Base-by-base conservation (phyloP, 192 early-diverging fungal genomes). In the Coemansia sp. region DNA sequence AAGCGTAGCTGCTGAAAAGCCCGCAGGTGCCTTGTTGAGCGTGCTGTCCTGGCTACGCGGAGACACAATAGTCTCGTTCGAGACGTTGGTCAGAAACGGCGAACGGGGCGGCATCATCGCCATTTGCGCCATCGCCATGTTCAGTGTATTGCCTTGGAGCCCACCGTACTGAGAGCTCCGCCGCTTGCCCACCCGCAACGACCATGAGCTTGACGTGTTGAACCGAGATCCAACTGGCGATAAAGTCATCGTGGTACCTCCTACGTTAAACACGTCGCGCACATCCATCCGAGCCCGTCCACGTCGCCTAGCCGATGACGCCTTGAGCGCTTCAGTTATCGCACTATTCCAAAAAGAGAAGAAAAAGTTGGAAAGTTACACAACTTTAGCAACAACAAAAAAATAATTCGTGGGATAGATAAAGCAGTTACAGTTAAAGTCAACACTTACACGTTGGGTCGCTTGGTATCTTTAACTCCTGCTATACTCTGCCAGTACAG, bases 61-160 rank as follows among this genome's bases (percentile, higher is more conserved):
- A 9, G 50, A 43, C 2, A 20, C 43, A 6, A 52, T 49, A 44
- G 41, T 44, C 41, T 44, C 41, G 16, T 13, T 44, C 45, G 45
- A 18, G 1, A 80, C 69, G 30, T 68, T 80, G 58, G 72, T 66
- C 49, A 80, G 59, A 47, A 71, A 80, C 35, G 78, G 78, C 16
- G 78, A 80, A 11, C 71, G 71, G 3, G 78, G 78, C 47, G 78
- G 78, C 47, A 80, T 68, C 78, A 71, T 74, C 27, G 69, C 65
- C 78, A 80, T 80, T 59, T 75, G 68, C 16, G 78, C 78, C 39
- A 80, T 64, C 30, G 76, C 61, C 78, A 80, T 80, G 18, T 63
- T 75, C 27, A 81, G 49, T 34, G 73, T 75, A 40, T 72, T 75
- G 16, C 66, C 39, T 37, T 70, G 62, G 35, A 53, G 59, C 41